Base-by-base conservation (phyloP, 2,329 filamentous ascomycete genomes). In the Aspergillus puulaauensis region DNA sequence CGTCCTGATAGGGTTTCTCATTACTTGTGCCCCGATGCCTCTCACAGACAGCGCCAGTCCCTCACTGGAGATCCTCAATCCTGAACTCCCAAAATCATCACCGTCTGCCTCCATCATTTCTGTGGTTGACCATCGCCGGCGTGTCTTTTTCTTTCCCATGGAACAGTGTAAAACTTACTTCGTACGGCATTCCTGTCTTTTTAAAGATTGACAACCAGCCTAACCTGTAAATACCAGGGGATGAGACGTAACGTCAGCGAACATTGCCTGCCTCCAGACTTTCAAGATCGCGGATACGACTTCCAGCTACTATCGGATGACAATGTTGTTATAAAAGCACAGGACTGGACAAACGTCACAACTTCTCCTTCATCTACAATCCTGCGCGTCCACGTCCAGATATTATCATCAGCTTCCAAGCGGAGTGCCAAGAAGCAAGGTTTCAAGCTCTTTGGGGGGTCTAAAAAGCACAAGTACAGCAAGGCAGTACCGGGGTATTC, bases 141-240 rank as follows among this genome's bases (percentile, higher is more conserved):
- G 51, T 8, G 51, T 53, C 19, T 53, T 53, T 21, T 53, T 19
- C 39, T 12, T 53, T 19, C 51, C 51, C 6, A 35, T 53, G 27
- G 51, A 53, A 3, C 51, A 53, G 17, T 53, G 51, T 8, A 14
- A 27, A 33, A 53, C 51, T 1, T 53, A 24, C n/a, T 52, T 52
- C 43, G 50, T 52, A 52, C 12, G 35, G 11, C n/a, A 1, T 14
- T 44, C n/a, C 3, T 44, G 41, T 21, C 15, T 17, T 14, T 21
- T 21, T 21, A 21, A 4, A 21, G 3, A 21, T 21, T 4, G 21
- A 21, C 21, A 3, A 21, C 21, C 21, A 21, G 23, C 6, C 17
- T 51, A 11, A 14, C 15, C 37, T 33, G 33, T 39, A 23, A n/a
- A 19, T 41, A 19, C 37, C 31, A 51, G 33, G 48, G 31, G 31